Evolutionary conservation across 345 rosid species (phyloP).

Genomic region (Capsella bursapastoris): DNA sequence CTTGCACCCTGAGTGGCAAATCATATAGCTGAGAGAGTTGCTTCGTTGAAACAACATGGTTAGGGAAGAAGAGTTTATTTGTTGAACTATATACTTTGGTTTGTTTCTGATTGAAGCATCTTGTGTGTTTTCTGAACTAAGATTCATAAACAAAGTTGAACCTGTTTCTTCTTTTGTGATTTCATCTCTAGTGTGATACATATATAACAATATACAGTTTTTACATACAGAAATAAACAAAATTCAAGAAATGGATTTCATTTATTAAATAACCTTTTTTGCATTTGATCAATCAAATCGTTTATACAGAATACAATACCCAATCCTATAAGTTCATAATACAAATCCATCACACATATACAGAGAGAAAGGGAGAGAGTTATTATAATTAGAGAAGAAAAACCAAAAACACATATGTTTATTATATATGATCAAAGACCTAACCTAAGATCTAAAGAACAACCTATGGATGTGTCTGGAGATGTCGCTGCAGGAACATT

Average conservation of each 20-base stretch:
- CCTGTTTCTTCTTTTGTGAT: background rate
- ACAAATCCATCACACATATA: constrained; percentile 9
- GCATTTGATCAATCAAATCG: background rate
- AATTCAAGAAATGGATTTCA: background rate
- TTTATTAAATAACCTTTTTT: background rate
- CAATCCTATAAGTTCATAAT: constrained; percentile 8
- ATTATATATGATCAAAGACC: constrained; percentile 45
- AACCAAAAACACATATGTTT: constrained; percentile 7
- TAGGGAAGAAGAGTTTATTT: constrained; percentile 14
- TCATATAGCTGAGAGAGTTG: too few relatives aligned
- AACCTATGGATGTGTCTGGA: constrained; percentile 45
- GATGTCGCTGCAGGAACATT: constrained; percentile 66
- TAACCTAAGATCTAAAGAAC: constrained; percentile 72
- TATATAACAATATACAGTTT: background rate
- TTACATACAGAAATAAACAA: background rate
- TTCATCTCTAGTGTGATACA: background rate
- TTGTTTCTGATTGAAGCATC: background rate
- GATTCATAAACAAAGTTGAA: background rate
- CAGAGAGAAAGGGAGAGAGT: constrained; percentile 23
- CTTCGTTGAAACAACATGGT: background rate
- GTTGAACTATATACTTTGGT: background rate
- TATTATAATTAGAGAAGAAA: background rate
- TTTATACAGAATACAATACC: constrained; percentile 22
- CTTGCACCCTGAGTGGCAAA: background rate
- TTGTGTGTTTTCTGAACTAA: background rate